Base-by-base conservation (phyloP, 1,284 basidiomycete genomes). In the Ustilago tritici region DNA sequence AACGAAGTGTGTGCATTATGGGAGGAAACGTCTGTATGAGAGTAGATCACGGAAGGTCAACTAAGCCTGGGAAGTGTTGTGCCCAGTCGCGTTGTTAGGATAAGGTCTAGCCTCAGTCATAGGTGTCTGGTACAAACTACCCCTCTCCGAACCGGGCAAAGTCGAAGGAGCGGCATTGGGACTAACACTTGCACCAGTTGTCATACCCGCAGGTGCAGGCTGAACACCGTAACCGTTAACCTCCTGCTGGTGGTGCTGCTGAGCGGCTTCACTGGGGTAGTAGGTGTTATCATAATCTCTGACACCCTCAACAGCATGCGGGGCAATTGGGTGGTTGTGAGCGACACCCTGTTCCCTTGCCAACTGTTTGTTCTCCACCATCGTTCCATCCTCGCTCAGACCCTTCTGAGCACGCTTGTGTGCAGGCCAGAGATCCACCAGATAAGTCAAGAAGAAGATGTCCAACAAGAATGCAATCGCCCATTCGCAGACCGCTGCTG, bases 401-500 rank as follows among this genome's bases (percentile, higher is more conserved):
- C 80, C 80, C 40, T 49, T 55, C 60, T 78, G 60, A 2, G 80
- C 80, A 23, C 65, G 59, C 38, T 38, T 64, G 56, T 76, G 72
- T 1, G 78, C 78, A 8, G 81, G 81, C 69, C 69, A 80, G 14
- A 88, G 76, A 60, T 88, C 87, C 60, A 86, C 79, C 14, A 82
- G 64, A 61, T 87, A 81, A n/a, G 86, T 85, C 36, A 82, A 54
- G 70, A 87, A 81, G 80, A 85, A 87, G 61, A 88, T 87, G 54
- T 83, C 71, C 15, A 88, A 79, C 59, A 88, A 72, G 81, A 88
- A 88, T 2, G 86, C 79, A 14, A 79, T 70, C 2, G 74, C 59
- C 82, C 79, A 82, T 56, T 83, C 82, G 59, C 70, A 81, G 0
- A 87, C 86, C 0, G 88, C 89, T 0, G 88, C 87, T 0, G 84